Evolutionary conservation across 345 rosid genomes (phyloP).

Genomic region (Turritis glabra): DNA sequence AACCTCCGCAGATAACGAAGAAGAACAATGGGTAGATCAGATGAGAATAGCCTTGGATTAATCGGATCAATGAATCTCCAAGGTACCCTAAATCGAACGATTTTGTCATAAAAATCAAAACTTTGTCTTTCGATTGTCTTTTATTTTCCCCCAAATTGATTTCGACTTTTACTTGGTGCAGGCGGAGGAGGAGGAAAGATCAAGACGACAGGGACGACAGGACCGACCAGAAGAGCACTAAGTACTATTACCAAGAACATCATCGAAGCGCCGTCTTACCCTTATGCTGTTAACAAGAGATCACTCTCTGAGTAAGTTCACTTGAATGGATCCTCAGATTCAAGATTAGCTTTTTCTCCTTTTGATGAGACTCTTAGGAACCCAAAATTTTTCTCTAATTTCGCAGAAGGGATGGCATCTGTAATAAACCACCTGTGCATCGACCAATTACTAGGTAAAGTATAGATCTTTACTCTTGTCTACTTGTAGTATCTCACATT

Average conservation of each 20-base stretch:
- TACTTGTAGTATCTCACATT: slow-evolving; percentile 18
- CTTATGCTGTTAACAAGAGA: slow-evolving; percentile 68
- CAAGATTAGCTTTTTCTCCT: background rate
- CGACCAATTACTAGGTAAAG: slow-evolving; percentile 84
- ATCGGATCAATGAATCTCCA: slow-evolving; percentile 53
- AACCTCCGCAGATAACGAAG: slow-evolving; percentile 26
- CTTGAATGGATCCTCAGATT: background rate
- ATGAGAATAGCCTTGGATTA: slow-evolving; percentile 68
- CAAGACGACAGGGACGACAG: slow-evolving; percentile 38
- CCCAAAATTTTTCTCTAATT: background rate
- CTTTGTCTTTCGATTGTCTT: slow-evolving; percentile 1
- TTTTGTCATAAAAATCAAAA: background rate
- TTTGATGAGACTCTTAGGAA: background rate
- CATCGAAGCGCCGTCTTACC: slow-evolving; percentile 55
- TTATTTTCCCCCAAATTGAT: slow-evolving; percentile 10
- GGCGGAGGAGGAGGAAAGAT: slow-evolving; percentile 63
- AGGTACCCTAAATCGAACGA: slow-evolving; percentile 40
- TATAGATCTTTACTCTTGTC: slow-evolving; percentile 12
- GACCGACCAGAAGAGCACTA: slow-evolving; percentile 69
- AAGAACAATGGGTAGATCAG: slow-evolving; percentile 61
- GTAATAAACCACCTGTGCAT: slow-evolving; percentile 59
- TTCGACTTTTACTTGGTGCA: slow-evolving; percentile 22
- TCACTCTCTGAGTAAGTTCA: slow-evolving; percentile 60
- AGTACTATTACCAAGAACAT: slow-evolving; percentile 65
- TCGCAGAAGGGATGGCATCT: slow-evolving; percentile 49